Evolutionary conservation across 805 yeast genomes (phyloP).

Genomic region (Candida railenensis): DNA sequence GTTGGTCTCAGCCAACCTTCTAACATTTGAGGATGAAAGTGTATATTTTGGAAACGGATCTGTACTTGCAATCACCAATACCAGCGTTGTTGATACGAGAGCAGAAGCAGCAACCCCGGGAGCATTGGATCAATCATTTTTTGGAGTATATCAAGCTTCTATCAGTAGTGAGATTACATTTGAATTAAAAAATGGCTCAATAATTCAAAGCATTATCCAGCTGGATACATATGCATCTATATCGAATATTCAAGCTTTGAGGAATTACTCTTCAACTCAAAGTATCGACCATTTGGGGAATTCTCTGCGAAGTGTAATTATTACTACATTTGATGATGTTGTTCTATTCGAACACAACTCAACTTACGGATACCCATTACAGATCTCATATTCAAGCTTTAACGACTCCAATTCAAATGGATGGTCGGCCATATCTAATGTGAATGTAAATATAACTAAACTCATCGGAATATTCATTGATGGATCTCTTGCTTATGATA

Average conservation of each 20-base stretch:
- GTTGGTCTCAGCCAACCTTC: constrained; percentile 50
- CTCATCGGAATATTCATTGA: neutral
- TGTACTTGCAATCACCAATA: constrained; percentile 17
- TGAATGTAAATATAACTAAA: neutral
- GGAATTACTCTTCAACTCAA: constrained; percentile 38
- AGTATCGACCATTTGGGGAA: constrained; percentile 15
- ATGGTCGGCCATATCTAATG: neutral
- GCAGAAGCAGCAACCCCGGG: constrained; percentile 26
- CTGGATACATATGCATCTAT: constrained; percentile 22
- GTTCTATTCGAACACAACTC: constrained; percentile 10
- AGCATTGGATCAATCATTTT: constrained; percentile 30
- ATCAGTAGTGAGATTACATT: constrained; percentile 27
- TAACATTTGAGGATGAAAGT: constrained; percentile 45
- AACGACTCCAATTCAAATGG: neutral
- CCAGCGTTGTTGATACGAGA: constrained; percentile 23
- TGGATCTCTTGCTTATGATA: neutral
- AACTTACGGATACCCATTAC: constrained; percentile 10
- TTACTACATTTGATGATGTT: neutral
- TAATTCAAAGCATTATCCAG: constrained; percentile 21
- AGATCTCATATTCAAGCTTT: neutral
- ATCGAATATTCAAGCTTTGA: constrained; percentile 31
- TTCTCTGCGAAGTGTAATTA: constrained; percentile 7
- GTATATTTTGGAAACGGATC: constrained; percentile 36
- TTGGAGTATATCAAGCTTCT: constrained; percentile 28
- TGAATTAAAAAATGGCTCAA: constrained; percentile 31